These are phyloP conservation scores for Fusarium concolor DNA, from an alignment of 2,329 filamentous ascomycete genomes.

Conservation along the genomic window DNA sequence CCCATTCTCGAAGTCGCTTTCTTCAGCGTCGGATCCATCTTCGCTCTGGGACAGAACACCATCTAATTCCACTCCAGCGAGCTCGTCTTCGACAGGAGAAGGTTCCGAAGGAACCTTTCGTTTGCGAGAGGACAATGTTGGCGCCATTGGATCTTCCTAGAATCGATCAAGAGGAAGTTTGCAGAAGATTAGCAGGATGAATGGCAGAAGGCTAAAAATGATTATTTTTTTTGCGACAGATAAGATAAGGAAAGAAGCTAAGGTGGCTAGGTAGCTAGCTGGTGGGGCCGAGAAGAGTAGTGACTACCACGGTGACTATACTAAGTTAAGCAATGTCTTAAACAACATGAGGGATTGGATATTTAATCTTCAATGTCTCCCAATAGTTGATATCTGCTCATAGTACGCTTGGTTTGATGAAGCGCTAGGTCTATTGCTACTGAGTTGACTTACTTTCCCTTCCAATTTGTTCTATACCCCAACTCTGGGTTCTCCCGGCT, in stretches of 20 bases:
- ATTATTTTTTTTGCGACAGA: conserved; percentile 22
- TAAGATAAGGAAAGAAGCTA: conserved; percentile 28
- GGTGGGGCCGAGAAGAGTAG: background rate
- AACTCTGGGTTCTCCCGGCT: too few relatives aligned
- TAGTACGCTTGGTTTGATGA: too few relatives aligned
- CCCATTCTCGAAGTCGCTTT: conserved; percentile 51
- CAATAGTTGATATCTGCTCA: too few relatives aligned
- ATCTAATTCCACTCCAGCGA: conserved; percentile 63
- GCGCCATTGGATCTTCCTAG: conserved; percentile 37
- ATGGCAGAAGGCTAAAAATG: background rate
- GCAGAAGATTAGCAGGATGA: background rate
- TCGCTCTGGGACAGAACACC: conserved; percentile 68
- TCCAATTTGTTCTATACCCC: too few relatives aligned
- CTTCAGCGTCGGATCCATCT: conserved; percentile 67
- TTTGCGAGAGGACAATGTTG: conserved; percentile 39
- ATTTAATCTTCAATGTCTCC: too few relatives aligned
- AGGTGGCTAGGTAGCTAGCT: background rate
- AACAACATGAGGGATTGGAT: too few relatives aligned
- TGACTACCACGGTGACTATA: too few relatives aligned
- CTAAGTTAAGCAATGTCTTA: too few relatives aligned
- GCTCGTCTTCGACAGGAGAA: conserved; percentile 35
- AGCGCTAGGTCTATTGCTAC: too few relatives aligned
- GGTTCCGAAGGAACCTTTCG: conserved; percentile 39
- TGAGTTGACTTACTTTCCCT: too few relatives aligned
- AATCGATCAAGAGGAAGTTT: background rate